phyloP scores from a whole-genome alignment of 2,329 filamentous ascomycete species.

The Periconia sp. region DNA sequence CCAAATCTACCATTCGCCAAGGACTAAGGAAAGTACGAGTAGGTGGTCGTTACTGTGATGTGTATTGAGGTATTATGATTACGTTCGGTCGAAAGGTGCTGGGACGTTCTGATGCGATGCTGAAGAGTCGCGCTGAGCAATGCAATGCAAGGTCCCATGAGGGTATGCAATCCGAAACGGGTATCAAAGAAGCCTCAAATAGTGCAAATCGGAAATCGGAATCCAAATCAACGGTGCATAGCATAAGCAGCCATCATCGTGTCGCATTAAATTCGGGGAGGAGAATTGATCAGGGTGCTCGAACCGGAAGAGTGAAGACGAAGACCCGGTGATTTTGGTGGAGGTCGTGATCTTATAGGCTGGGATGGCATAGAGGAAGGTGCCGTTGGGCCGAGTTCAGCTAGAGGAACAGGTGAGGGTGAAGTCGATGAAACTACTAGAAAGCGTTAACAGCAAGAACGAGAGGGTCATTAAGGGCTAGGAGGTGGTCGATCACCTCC shows the following conservation, averaged over 20 bases:
- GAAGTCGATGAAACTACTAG: constrained; percentile 30
- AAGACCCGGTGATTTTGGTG: constrained; percentile 17
- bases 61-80: constrained; percentile 24
- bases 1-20: constrained; percentile 15
- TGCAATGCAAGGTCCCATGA: constrained; percentile 21
- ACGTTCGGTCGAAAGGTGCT: constrained; percentile 17
- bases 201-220: constrained; percentile 25
- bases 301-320: constrained; percentile 32
- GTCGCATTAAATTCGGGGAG: constrained; percentile 36
- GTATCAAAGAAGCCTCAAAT: constrained; percentile 33
- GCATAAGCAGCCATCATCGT: constrained; percentile 36
- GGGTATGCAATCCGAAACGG: constrained; percentile 24
- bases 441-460: constrained; percentile 30
- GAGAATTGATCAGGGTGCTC: constrained; percentile 36
- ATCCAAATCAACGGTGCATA: constrained; percentile 27
- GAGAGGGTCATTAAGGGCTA: constrained; percentile 30
- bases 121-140: constrained; percentile 18
- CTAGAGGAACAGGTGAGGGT: constrained; percentile 18
- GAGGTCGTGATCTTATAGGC: constrained; percentile 20
- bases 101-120: constrained; percentile 17
- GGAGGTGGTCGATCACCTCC: constrained; percentile 42
- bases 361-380: constrained; percentile 3
- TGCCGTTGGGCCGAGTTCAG: constrained; percentile 6
- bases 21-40: constrained; percentile 12
- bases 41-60: constrained; percentile 16